Evolutionary conservation across 1,284 basidiomycete species (phyloP).

Genomic region (Sporisorium reilianum): DNA sequence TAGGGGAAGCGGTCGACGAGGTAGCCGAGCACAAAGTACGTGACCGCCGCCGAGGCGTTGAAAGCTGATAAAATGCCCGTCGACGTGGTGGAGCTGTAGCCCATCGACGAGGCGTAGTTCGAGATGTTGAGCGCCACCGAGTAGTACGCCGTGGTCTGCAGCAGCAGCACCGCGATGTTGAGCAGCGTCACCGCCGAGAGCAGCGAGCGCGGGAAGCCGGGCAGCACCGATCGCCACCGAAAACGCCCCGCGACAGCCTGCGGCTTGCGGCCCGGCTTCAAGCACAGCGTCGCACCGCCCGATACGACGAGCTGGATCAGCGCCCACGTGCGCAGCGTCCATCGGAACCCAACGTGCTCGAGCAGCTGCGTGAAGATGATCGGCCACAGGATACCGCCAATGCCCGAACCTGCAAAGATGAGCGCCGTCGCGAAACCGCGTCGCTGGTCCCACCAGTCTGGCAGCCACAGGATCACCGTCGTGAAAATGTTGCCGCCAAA

Average conservation of each 20-base stretch:
- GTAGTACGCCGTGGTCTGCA: constrained; percentile 52
- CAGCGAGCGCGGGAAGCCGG: constrained; percentile 34
- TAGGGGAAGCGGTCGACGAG: constrained; percentile 54
- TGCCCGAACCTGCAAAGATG: constrained; percentile 51
- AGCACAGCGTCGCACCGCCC: constrained; percentile 27
- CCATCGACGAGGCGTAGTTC: constrained; percentile 51
- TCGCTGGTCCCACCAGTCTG: constrained; percentile 55
- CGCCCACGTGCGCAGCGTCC: constrained; percentile 53
- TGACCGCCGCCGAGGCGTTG: constrained; percentile 56
- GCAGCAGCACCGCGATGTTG: constrained; percentile 28
- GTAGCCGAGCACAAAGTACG: constrained; percentile 49
- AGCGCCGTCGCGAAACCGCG: constrained; percentile 54
- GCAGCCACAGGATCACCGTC: constrained; percentile 54
- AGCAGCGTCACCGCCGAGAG: constrained; percentile 26
- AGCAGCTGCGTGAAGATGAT: constrained; percentile 49
- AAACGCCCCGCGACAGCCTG: constrained; percentile 7
- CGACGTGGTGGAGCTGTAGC: constrained; percentile 41
- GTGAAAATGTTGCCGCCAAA: constrained; percentile 52
- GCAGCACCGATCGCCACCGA: constrained; percentile 24
- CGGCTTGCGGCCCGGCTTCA: constrained; percentile 21
- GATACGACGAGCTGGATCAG: constrained; percentile 43
- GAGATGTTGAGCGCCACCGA: constrained; percentile 60
- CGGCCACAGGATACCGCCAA: constrained; percentile 60
- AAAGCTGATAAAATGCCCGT: constrained; percentile 58
- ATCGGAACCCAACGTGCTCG: constrained; percentile 46